Evolutionary conservation across 2,329 filamentous ascomycete genomes (phyloP), one percentile per base, ranked within the genome.

Genomic region (Trichoderma pleuroti): DNA sequence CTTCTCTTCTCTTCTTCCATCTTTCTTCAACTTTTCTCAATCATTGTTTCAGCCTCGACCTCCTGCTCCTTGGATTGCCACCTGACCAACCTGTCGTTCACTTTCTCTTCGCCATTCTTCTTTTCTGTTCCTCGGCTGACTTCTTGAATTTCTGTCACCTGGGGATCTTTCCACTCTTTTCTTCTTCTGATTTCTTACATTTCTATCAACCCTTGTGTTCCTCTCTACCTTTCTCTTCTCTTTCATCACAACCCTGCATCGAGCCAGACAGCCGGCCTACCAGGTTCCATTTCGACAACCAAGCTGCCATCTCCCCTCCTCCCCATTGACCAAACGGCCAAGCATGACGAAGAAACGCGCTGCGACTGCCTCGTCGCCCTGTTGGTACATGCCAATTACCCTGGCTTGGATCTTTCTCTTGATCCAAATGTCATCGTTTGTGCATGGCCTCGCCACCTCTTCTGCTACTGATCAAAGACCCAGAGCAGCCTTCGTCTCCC

Each of bases 401-500:
- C 74, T 74, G 73, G 56, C 71, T 30, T 75, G 73, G 72, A 30
- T 72, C 18, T 30, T 74, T 52, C 63, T 78, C 56, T 42, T 78
- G n/a, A 59, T 74, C 49, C 70, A 76, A 39, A 56, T 73, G 67
- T 65, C 74, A 10, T 57, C 61, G 66, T 69, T 74, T 59, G 71
- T 73, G 18, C 70, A 72, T 66, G 72, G 75, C 26, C 71, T 73
- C 26, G 72, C 65, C 57, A 72, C 71, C 34, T 62, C 73, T 36
- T 63, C 73, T 10, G 57, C 57, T 64, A 52, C 71, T 36, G 78
- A 77, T 75, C 72, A 63, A 12, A 66, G 75, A 42, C 75, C 76
- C 42, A 76, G 76, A 61, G 80, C 79, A 71, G 78, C 78, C 26
- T 72, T 81, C 60, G 76, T 81, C 10, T 75, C 78, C 12, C 72